Percentiles rank a stretch among this genome's conserved stretches.
These are phyloP conservation scores for Cercospora zeae-maydis DNA, from an alignment of 2,329 filamentous ascomycete species.

Conservation along the genomic window DNA sequence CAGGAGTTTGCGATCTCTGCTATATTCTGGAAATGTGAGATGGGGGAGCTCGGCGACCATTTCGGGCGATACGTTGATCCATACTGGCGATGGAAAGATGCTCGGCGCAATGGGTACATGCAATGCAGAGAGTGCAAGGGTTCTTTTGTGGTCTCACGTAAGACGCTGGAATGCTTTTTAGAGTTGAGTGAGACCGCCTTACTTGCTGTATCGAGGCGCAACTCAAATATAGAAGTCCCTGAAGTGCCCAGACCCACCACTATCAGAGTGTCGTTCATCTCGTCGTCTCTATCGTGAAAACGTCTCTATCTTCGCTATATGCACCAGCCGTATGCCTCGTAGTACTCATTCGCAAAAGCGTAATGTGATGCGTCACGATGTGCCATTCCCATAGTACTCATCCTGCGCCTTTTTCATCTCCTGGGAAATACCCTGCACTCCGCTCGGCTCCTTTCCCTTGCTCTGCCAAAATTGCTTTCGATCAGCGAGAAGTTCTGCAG, in stretches of 20 bases:
- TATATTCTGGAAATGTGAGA: background rate
- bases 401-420: constrained; percentile 34
- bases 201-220: background rate
- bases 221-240: background rate
- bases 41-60: background rate
- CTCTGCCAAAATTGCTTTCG: constrained; percentile 67
- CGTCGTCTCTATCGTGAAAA: background rate
- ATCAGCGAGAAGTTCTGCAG: constrained; percentile 70
- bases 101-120: background rate
- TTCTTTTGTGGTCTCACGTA: background rate
- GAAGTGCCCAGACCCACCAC: background rate
- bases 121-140: background rate
- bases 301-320: background rate
- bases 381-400: constrained; percentile 35
- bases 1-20: background rate
- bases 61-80: background rate
- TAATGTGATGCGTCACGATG: background rate
- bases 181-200: too few relatives aligned
- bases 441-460: constrained; percentile 30
- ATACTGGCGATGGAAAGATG: background rate
- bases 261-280: background rate
- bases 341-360: background rate
- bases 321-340: background rate
- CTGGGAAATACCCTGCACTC: constrained; percentile 25
- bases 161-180: too few relatives aligned